These are phyloP conservation scores for Aspergillus unguis DNA, from an alignment of 2,329 filamentous ascomycete species.

Conservation along the genomic window DNA sequence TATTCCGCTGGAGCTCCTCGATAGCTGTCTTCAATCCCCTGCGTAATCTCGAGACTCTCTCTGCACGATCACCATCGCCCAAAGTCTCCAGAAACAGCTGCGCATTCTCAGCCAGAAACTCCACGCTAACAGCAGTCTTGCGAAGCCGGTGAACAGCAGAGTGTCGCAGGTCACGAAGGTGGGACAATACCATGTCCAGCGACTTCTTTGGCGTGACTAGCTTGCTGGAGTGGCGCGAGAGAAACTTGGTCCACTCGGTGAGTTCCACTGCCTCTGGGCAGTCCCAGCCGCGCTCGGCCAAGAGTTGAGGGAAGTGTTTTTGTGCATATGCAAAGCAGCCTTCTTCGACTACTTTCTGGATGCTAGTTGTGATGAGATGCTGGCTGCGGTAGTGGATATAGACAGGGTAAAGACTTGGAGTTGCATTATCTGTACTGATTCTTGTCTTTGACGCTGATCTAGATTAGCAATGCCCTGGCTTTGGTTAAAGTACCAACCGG, in stretches of 20 bases:
- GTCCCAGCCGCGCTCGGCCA: neutral
- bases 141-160: neutral
- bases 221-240: neutral
- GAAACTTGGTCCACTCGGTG: neutral
- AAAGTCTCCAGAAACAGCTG: constrained; percentile 3
- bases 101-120: neutral
- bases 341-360: neutral
- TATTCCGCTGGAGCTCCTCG: constrained; percentile 1
- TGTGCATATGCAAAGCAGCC: neutral
- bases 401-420: neutral
- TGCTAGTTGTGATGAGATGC: neutral
- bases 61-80: neutral
- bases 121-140: neutral
- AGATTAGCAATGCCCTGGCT: neutral
- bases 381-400: neutral
- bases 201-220: neutral
- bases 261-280: neutral
- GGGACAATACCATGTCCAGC: neutral
- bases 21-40: neutral
- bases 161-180: neutral
- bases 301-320: neutral
- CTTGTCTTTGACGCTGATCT: neutral
- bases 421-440: neutral
- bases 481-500: neutral
- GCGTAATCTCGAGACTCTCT: neutral